Evolutionary conservation across 306 rosid genomes (phyloP), one percentile per base, ranked within the genome.

Genomic region (Lathyrus tuberosus): DNA sequence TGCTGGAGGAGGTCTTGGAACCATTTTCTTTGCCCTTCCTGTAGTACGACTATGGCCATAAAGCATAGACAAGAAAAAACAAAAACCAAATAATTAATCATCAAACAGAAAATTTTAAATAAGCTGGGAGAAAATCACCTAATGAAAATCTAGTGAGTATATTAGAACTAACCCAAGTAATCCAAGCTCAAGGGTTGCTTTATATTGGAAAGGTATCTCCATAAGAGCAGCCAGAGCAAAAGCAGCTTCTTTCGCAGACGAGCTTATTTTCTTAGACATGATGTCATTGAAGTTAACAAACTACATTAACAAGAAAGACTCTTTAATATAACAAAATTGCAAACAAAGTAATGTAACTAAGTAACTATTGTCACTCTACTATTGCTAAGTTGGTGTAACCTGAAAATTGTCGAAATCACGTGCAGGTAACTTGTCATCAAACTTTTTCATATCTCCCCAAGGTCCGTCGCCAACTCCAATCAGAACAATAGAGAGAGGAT

Each of bases 401-500:
- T 91, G 96, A 76, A 91, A 91, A 76, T 91, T 91, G 73, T 91
- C 97, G 14, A 91, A 85, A 8, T 87, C 86, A 0, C 97, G 91
- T 10, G 89, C 58, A 0, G 97, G 97, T 77, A 91, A 62, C 84
- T 82, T 89, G 84, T 91, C 96, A 65, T 91, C 96, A 46, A 91
- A 91, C 76, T 74, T 91, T 79, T 65, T 85, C 96, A 89, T 91
- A 85, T 89, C 94, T 0, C 87, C 96, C 97, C 97, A 91, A 24
- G 97, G 97, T 57, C 97, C 96, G 78, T 91, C 96, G 8, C 97
- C 97, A 46, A 89, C 96, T 79, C 97, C 97, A 56, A 91, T 70
- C 52, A 91, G 91, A 82, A 91, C 37, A 54, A 91, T 91, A 18
- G 97, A 85, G n/a, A 91, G 91, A 3, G 97, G 87, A 67, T 87